These are phyloP conservation scores for Pseudogymnoascus sp. DNA, from an alignment of 2,329 filamentous ascomycete genomes.

Conservation along the genomic window DNA sequence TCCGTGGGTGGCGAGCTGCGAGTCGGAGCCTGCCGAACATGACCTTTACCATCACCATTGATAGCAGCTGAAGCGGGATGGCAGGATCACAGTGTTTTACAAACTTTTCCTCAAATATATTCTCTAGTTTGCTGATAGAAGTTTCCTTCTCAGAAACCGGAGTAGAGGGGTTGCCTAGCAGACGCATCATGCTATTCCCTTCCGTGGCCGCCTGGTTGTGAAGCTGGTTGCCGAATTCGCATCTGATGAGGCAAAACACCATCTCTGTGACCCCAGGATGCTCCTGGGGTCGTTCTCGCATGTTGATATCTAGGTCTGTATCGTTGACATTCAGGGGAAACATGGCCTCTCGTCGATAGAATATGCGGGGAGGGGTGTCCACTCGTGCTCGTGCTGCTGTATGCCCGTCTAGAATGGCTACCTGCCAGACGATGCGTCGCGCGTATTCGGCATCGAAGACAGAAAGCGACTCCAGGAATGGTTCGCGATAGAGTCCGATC, in stretches of 20 bases:
- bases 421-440: conserved; percentile 53
- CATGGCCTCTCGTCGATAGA: conserved; percentile 37
- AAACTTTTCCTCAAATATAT: conserved; percentile 33
- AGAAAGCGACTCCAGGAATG: conserved; percentile 21
- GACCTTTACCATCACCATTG: conserved; percentile 22
- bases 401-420: conserved; percentile 51
- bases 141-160: conserved; percentile 19
- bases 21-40: conserved; percentile 26
- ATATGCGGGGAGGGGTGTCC: conserved; percentile 34
- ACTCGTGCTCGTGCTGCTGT: conserved; percentile 47
- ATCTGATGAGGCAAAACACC: conserved; percentile 30
- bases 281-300: conserved; percentile 32
- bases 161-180: background rate
- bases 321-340: conserved; percentile 48
- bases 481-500: conserved; percentile 40
- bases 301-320: conserved; percentile 37
- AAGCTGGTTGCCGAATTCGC: conserved; percentile 23
- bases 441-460: conserved; percentile 52
- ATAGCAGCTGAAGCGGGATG: conserved; percentile 31
- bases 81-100: conserved; percentile 34
- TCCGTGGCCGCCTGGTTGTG: background rate
- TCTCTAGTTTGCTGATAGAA: conserved; percentile 23
- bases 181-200: background rate
- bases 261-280: conserved; percentile 38
- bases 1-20: conserved; percentile 27